Evolutionary conservation across 164 flowering plant species (phyloP).

Genomic region (Macadamia integrifolia): DNA sequence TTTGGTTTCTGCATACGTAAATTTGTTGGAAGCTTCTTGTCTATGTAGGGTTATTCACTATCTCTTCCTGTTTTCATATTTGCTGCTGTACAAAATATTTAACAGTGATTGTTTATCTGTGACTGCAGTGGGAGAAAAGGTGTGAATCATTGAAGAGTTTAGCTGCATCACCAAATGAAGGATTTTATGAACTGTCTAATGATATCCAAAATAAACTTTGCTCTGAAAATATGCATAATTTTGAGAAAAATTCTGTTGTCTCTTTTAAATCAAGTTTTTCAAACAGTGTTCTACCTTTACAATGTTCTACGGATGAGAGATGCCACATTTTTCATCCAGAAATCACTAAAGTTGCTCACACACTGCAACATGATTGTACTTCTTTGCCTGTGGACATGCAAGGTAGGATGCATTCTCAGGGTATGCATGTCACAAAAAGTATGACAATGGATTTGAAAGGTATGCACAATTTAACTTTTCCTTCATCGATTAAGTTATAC

Average conservation of each 20-base stretch:
- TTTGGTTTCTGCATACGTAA: too few species aligned
- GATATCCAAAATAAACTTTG: conserved; percentile 73
- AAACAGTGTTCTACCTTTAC: conserved; percentile 89
- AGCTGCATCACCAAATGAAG: conserved; percentile 23
- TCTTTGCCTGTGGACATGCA: conserved; percentile 17
- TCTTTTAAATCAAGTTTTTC: conserved; percentile 38
- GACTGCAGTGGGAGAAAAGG: conserved; percentile 73
- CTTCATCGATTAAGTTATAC: neutral
- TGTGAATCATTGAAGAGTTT: conserved; percentile 42
- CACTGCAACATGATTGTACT: conserved; percentile 12
- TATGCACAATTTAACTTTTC: conserved; percentile 10
- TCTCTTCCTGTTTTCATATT: neutral
- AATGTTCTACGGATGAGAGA: conserved; percentile 65
- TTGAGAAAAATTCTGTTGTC: conserved; percentile 26
- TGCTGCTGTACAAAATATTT: neutral
- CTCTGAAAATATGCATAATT: conserved; percentile 38
- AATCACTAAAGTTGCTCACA: conserved; percentile 22
- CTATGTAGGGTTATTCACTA: too few species aligned
- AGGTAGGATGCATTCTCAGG: conserved; percentile 12
- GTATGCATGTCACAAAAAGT: conserved; percentile 8
- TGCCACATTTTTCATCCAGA: conserved; percentile 55
- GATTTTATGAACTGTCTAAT: conserved; percentile 32
- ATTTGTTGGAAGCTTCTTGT: too few species aligned
- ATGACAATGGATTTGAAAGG: conserved; percentile 29
- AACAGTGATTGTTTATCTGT: neutral